Conservation (phyloP, 2,329 filamentous ascomycete genomes). For the Fusarium graminum region DNA sequence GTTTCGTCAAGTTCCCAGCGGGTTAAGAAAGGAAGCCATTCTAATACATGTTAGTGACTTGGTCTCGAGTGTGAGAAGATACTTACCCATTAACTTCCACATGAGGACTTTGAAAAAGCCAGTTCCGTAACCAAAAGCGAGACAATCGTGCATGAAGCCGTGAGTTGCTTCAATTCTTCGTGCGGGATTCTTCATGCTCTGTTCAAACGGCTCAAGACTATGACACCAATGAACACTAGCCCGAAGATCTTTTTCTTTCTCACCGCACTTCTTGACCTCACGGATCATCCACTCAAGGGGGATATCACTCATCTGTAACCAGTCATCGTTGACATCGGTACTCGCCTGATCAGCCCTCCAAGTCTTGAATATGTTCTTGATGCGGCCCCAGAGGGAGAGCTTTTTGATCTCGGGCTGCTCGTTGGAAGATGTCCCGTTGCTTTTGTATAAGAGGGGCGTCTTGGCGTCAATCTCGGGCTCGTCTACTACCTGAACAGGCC, state of each 20-base stretch:
- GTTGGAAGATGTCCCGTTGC: background rate
- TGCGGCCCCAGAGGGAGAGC: conserved; percentile 52
- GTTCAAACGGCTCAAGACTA: conserved; percentile 52
- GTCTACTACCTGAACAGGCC: conserved; percentile 51
- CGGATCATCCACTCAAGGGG: conserved; percentile 67
- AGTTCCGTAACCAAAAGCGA: conserved; percentile 55
- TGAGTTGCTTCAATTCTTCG: conserved; percentile 50
- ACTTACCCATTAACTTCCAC: conserved; percentile 60
- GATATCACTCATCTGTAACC: conserved; percentile 63
- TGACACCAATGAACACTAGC: conserved; percentile 55
- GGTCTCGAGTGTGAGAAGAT: fast-evolving
- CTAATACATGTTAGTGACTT: conserved; percentile 40
- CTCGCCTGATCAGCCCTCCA: conserved; percentile 52
- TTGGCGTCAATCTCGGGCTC: conserved; percentile 34
- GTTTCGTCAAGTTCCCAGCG: conserved; percentile 55
- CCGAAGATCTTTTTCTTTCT: conserved; percentile 41
- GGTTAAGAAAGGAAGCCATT: conserved; percentile 57
- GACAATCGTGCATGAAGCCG: conserved; percentile 56
- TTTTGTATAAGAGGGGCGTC: background rate
- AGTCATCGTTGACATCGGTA: conserved; percentile 51
- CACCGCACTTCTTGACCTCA: conserved; percentile 58
- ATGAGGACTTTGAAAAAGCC: conserved; percentile 56
- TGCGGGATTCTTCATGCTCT: conserved; percentile 47
- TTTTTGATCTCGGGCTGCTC: conserved; percentile 31
- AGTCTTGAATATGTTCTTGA: conserved; percentile 55